Evolutionary conservation across 2,329 filamentous ascomycete genomes (phyloP).

Genomic region (Huntiella moniliformis): DNA sequence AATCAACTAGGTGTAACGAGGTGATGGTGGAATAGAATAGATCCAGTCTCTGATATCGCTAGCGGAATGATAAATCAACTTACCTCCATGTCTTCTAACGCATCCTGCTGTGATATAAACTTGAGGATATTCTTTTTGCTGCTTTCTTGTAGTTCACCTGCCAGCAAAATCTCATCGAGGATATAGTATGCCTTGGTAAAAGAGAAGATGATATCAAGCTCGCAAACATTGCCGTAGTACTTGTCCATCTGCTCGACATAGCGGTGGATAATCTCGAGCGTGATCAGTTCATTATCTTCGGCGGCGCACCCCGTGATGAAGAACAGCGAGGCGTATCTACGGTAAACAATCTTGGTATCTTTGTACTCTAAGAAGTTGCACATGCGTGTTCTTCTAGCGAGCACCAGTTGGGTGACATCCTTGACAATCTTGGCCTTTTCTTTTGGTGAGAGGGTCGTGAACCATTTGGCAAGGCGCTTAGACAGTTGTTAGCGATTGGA

Average conservation of each 20-base stretch:
- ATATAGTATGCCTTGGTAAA: conserved; percentile 99
- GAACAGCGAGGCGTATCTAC: conserved; percentile 94
- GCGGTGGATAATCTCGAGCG: conserved; percentile 93
- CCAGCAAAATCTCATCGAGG: conserved; percentile 83
- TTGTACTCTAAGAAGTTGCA: conserved; percentile 99
- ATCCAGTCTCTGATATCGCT: background rate
- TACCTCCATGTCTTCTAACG: conserved; percentile 98
- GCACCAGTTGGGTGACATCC: conserved; percentile 92
- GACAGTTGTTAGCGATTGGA: background rate
- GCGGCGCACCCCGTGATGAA: conserved; percentile 96
- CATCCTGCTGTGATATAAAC: conserved; percentile 94
- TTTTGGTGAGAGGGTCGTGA: conserved; percentile 89
- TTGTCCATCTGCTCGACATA: conserved; percentile 99
- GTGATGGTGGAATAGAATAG: background rate
- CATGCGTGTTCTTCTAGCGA: conserved; percentile 92
- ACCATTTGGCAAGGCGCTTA: conserved; percentile 97
- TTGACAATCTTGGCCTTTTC: conserved; percentile 99
- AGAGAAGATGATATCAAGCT: conserved; percentile 98
- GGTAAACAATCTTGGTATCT: conserved; percentile 97
- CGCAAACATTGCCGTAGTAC: conserved; percentile 99
- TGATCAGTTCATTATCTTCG: conserved; percentile 97
- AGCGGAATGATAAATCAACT: conserved; percentile 25
- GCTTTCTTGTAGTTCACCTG: conserved; percentile 94
- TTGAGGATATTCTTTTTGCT: conserved; percentile 97
- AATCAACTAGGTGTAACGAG: background rate